These are phyloP conservation scores for Solanum pimpinellifolium DNA, from an alignment of 257 asterid species.

Conservation along the genomic window DNA sequence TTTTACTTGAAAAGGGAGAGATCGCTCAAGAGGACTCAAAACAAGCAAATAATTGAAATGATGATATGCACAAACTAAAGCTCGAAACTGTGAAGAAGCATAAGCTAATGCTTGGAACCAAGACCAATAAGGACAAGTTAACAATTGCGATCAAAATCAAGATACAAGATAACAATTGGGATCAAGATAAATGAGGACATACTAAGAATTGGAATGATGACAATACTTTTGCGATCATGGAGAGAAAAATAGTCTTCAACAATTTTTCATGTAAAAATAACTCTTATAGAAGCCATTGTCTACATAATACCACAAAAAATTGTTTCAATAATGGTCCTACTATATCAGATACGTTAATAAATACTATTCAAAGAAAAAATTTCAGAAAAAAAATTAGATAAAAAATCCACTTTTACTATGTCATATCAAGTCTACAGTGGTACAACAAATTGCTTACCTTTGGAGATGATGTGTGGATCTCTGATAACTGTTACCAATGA, in stretches of 20 bases:
- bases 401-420: neutral
- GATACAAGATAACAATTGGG: neutral
- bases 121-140: neutral
- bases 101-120: neutral
- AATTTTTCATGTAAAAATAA: constrained; percentile 56
- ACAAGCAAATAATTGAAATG: neutral
- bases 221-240: neutral
- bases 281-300: constrained; percentile 47
- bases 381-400: neutral
- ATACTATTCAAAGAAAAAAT: too few species aligned
- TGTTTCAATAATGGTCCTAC: too few species aligned
- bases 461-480: constrained; percentile 82
- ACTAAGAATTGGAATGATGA: neutral
- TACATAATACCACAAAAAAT: too few species aligned
- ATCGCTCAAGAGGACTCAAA: constrained; percentile 4
- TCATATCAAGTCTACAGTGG: too few species aligned
- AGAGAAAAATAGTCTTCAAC: neutral
- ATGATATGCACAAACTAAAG: too few species aligned
- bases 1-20: constrained; percentile 48
- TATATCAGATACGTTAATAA: too few species aligned
- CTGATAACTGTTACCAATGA: constrained; percentile 72
- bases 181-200: neutral
- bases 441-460: constrained; percentile 31
- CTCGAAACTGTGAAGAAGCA: neutral
- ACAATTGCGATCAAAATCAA: neutral